Conservation (phyloP, 192 early-diverging fungal species). For the Geosiphon pyriformis region DNA sequence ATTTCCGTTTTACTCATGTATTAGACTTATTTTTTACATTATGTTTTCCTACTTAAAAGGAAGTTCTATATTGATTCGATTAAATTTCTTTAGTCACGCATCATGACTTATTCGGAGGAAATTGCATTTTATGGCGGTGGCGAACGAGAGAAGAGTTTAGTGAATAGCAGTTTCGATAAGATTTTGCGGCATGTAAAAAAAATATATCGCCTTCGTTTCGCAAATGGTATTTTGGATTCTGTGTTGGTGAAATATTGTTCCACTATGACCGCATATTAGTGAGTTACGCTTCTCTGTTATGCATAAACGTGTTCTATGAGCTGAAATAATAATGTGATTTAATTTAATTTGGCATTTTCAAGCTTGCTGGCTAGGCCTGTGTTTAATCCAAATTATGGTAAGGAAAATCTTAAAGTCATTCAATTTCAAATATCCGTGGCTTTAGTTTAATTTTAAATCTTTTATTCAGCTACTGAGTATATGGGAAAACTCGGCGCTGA, state of each 20-base stretch:
- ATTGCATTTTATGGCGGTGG: conserved; percentile 74
- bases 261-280: conserved; percentile 64
- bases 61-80: no score
- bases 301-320: no score
- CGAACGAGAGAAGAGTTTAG: conserved; percentile 58
- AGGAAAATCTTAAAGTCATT: neutral
- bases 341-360: conserved; percentile 37
- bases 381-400: conserved; percentile 54
- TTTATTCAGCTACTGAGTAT: conserved; percentile 42
- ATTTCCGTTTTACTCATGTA: conserved; percentile 75
- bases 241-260: conserved; percentile 63
- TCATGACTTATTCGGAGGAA: conserved; percentile 82
- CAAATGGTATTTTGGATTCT: conserved; percentile 59
- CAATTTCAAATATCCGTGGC: neutral
- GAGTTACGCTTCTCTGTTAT: conserved; percentile 22
- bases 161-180: conserved; percentile 59
- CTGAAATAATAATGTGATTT: no score
- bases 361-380: conserved; percentile 57
- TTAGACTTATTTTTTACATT: neutral
- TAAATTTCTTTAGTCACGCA: conserved; percentile 45
- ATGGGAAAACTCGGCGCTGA: conserved; percentile 47
- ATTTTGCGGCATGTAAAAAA: conserved; percentile 51
- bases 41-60: neutral
- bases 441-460: conserved; percentile 1
- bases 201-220: conserved; percentile 53